Conservation (phyloP, 768 basidiomycete species). For the Leccinum uliginosum region DNA sequence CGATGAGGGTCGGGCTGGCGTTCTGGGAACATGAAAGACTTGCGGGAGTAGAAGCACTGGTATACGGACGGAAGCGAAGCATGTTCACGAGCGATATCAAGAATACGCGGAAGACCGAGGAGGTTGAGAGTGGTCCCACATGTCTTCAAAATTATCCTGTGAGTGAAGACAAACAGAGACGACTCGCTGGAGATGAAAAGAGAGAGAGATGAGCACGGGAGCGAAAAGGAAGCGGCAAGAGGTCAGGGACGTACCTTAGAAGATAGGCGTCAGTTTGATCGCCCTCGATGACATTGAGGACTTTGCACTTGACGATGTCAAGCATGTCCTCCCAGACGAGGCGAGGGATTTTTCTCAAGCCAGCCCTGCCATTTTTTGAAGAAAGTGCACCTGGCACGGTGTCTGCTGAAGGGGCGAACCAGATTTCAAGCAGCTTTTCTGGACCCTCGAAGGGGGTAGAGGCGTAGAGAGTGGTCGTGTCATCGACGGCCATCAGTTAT, state of each 20-base stretch:
- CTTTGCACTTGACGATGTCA: conserved; percentile 93
- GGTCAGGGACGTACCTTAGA: conserved; percentile 62
- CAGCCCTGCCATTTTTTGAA: conserved; percentile 45
- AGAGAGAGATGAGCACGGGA: conserved; percentile 9
- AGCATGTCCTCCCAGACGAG: conserved; percentile 96
- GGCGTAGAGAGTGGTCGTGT: conserved; percentile 19
- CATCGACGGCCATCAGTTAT: conserved; percentile 24
- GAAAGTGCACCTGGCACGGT: conserved; percentile 46
- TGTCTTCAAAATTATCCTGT: conserved; percentile 96
- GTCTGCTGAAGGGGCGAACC: conserved; percentile 83
- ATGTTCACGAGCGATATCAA: conserved; percentile 79
- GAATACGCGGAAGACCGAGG: conserved; percentile 88
- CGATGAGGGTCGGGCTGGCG: conserved; percentile 88
- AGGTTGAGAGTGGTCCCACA: conserved; percentile 99
- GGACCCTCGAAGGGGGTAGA: conserved; percentile 83
- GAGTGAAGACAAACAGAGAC: conserved; percentile 90
- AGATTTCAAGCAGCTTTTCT: conserved; percentile 94
- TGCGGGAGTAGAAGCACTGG: conserved; percentile 96
- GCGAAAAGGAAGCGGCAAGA: not conserved
- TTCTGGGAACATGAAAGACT: conserved; percentile 99
- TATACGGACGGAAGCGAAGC: conserved; percentile 69
- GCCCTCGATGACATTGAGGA: conserved; percentile 86
- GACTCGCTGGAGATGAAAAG: conserved; percentile 71
- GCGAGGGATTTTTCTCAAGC: conserved; percentile 73
- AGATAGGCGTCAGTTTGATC: conserved; percentile 94